Base-by-base conservation (phyloP, 2,329 filamentous ascomycete genomes). In the Chalara sp. region DNA sequence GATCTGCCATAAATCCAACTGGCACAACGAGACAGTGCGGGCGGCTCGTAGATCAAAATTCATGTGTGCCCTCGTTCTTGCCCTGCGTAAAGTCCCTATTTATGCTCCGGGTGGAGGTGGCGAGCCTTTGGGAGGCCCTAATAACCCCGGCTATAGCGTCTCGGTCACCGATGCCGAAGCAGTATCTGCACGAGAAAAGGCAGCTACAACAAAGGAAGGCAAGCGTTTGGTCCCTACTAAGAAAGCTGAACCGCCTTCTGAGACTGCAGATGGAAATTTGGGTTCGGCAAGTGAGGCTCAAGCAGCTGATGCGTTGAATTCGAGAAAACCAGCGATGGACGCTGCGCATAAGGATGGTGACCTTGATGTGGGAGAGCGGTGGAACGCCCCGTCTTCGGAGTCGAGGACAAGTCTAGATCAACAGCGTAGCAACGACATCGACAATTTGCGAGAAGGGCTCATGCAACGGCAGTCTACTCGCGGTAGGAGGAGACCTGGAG, bases 1-100 rank as follows among this genome's bases (percentile, higher is more conserved):
- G 61, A 90, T 96, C 64, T 83, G 86, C 63, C 90, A 97, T 76
- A 97, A 97, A 72, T 89, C 85, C 52, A 93, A 92, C 71, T 92
- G 88, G 87, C 82, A 89, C 59, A 90, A 96, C 68, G 92, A 96
- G 59, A 77, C 80, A 1, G 78, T 96, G 40, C 86, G 91, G 40
- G 84, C 85, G 13, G 79, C 86, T 6, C 83, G 91, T 48, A 84
- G 92, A 54, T 95, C 87, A 67, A 97, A 96, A 70, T 97, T 99
- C 72, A 95, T 97, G 83, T 96, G 91, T 65, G 93, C 93, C 1
- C 75, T 99, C 52, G 84, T 93, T 5, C 70, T 90, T 6, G 90
- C 92, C 4, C 73, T 96, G 52, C 87, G 89, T 70, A 90, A 86
- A 71, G 78, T 99, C 13, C 92, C 91, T 7, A 92, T 99, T 63